Evolutionary conservation across 352 stramenopile genomes (phyloP), one percentile per base, ranked within the genome.

Genomic region (Thalassiosira mediterranea): DNA sequence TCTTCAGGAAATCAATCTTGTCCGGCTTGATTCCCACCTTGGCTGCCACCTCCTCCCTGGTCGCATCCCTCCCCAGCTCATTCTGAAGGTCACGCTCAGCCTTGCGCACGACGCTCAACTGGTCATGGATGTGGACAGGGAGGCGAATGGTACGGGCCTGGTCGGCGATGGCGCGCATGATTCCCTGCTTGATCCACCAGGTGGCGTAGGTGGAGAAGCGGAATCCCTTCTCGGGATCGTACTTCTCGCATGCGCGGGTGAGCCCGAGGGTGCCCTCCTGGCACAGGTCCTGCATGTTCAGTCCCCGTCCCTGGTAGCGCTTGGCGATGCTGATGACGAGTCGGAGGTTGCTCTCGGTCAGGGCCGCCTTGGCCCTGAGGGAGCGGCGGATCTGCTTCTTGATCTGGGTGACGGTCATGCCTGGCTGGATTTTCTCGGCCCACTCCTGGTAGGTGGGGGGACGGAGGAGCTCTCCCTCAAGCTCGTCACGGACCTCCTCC

Each of bases 71-170:
- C 32, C 88, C 88, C 1, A 94, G 67, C 58, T 93, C 80, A 38
- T 83, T 62, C 31, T 88, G 70, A 15, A 95, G 67, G 26, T 76
- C 72, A 48, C 67, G 79, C 51, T 76, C 71, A 5, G 90, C 74
- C 69, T 84, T 83, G 47, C 89, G 65, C 21, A 95, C 76, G 29
- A 84, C 87, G 61, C 91, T 91, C 4, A 96, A 73, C 26, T 95
- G 60, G 52, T 95, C 93, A 73, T 96, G 93, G 7, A 96, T 82
- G 74, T 96, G 91, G n/a, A 96, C 88, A 25, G 93, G 93, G 21
- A 96, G 76, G 11, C 91, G 87, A 58, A 96, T 95, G 4, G 88
- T 92, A 29, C 93, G 78, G 23, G 88, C 94, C 49, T 96, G 88
- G 61, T 95, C 91, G 1, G 91, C 91, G 63, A 96, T 94, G 26